These are phyloP conservation scores for Carex pumila DNA, from an alignment of 176 grass and related monocot species.

Conservation along the genomic window DNA sequence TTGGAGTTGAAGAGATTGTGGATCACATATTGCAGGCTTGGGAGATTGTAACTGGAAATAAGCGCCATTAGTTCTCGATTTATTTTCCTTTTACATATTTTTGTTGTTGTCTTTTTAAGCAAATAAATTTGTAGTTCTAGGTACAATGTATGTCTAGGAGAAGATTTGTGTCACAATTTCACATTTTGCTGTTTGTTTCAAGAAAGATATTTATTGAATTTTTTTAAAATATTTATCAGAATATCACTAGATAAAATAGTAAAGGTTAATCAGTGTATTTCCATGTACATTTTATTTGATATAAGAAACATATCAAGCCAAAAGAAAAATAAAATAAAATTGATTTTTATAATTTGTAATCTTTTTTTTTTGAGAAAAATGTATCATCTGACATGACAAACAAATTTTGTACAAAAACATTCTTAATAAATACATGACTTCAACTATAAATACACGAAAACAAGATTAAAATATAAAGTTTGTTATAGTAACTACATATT, in stretches of 20 bases:
- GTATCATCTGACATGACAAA: too few relatives aligned
- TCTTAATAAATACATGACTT: too few relatives aligned
- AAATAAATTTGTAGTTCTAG: neutral
- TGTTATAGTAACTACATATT: too few relatives aligned
- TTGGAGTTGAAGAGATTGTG: constrained; percentile 73
- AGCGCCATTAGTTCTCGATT: constrained; percentile 31
- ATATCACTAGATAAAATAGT: neutral
- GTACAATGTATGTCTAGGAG: neutral
- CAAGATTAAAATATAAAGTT: too few relatives aligned
- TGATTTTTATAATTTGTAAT: too few relatives aligned
- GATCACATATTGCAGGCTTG: constrained; percentile 64
- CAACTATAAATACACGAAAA: too few relatives aligned
- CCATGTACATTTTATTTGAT: too few relatives aligned
- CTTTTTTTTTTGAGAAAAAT: too few relatives aligned
- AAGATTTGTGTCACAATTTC: neutral
- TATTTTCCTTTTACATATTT: neutral
- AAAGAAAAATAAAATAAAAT: too few relatives aligned
- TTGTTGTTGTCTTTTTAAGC: neutral
- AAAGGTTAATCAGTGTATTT: neutral
- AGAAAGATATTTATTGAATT: neutral
- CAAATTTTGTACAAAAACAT: too few relatives aligned
- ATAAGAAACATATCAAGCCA: too few relatives aligned
- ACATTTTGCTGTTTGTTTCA: neutral
- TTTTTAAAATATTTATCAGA: neutral
- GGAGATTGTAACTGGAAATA: constrained; percentile 60